Percentiles rank a stretch among this genome's conserved stretches.
Conservation (phyloP, 768 basidiomycete genomes). For the Naganishia antarctica region DNA sequence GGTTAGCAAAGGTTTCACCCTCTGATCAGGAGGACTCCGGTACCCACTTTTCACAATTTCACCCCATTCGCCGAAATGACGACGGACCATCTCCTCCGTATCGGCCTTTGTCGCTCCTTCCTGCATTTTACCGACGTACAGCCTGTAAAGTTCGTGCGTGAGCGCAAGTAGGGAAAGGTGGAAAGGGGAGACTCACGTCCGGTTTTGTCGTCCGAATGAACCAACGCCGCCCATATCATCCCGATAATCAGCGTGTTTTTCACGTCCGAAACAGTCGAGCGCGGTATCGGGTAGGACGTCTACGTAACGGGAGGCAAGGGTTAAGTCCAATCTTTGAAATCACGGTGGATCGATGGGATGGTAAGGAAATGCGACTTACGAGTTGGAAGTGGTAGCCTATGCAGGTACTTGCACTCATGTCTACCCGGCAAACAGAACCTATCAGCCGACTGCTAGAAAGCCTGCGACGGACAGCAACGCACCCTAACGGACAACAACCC, state of each 20-base stretch:
- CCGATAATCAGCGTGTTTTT: conserved; percentile 94
- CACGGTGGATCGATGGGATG: no score
- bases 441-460: neutral
- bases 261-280: conserved; percentile 92
- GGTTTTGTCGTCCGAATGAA: conserved; percentile 86
- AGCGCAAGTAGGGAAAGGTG: neutral
- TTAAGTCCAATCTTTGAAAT: no score
- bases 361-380: conserved; percentile 40
- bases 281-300: conserved; percentile 71
- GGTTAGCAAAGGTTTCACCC: neutral
- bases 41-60: conserved; percentile 80
- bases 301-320: neutral
- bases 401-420: conserved; percentile 86
- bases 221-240: conserved; percentile 99
- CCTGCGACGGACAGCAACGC: conserved; percentile 15
- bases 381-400: conserved; percentile 70
- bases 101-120: conserved; percentile 64
- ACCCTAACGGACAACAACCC: conserved; percentile 94
- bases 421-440: conserved; percentile 29
- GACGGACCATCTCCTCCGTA: conserved; percentile 80
- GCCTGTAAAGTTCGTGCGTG: conserved; percentile 24
- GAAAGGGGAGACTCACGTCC: conserved; percentile 63
- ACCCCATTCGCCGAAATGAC: conserved; percentile 96
- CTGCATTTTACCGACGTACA: conserved; percentile 90
- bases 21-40: no score